phyloP scores from a whole-genome alignment of 2,329 filamentous ascomycete genomes.

The Cordyceps pruinosa region DNA sequence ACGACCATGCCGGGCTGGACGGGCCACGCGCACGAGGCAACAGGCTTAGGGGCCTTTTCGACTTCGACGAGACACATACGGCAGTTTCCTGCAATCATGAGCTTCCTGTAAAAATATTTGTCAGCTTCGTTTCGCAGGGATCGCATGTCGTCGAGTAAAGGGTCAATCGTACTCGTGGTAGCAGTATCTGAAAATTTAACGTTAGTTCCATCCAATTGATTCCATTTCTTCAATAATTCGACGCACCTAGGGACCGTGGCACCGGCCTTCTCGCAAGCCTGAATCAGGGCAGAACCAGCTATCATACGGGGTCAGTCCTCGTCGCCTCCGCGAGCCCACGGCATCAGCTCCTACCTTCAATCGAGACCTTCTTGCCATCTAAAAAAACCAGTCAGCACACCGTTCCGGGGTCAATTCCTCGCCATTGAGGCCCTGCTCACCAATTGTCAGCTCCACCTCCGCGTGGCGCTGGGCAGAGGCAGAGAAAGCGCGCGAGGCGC shows the following conservation, averaged over 20 bases:
- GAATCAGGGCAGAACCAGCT: slow-evolving; percentile 96
- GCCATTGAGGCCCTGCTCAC: slow-evolving; percentile 38
- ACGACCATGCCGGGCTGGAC: slow-evolving; percentile 98
- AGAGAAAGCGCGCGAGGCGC: slow-evolving; percentile 71
- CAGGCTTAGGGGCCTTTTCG: slow-evolving; percentile 90
- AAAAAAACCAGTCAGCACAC: slow-evolving; percentile 27
- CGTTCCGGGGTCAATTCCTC: background rate
- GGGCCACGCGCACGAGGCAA: slow-evolving; percentile 97
- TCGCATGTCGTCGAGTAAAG: slow-evolving; percentile 16
- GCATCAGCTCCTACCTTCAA: slow-evolving; percentile 65
- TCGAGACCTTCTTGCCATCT: slow-evolving; percentile 98
- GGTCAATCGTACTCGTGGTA: slow-evolving; percentile 77
- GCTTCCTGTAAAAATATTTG: slow-evolving; percentile 58
- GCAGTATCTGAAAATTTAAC: slow-evolving; percentile 64
- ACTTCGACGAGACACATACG: slow-evolving; percentile 99
- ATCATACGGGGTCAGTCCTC: slow-evolving; percentile 33
- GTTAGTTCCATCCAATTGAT: slow-evolving; percentile 18
- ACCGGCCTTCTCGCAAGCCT: slow-evolving; percentile 98
- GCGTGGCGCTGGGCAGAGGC: slow-evolving; percentile 71
- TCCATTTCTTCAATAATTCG: slow-evolving; percentile 5
- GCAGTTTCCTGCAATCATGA: slow-evolving; percentile 98
- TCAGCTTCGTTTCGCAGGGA: slow-evolving; percentile 31
- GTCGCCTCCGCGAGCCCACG: slow-evolving; percentile 13
- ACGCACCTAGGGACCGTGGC: slow-evolving; percentile 74
- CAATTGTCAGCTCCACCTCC: slow-evolving; percentile 95